These are phyloP conservation scores for Phycomyces nitens DNA, from an alignment of 192 early-diverging fungal genomes.

Conservation along the genomic window DNA sequence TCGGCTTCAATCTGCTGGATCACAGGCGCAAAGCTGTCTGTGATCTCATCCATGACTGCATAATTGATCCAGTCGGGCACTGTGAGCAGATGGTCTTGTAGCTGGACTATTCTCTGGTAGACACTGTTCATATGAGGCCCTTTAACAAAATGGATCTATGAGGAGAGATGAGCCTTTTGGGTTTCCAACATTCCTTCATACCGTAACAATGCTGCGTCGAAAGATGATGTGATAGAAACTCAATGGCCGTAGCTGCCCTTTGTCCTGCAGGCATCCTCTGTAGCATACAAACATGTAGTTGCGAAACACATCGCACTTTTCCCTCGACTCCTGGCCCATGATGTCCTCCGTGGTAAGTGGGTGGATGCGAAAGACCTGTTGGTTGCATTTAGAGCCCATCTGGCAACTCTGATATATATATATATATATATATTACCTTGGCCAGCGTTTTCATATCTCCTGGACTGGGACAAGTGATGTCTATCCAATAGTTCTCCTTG, in stretches of 20 bases:
- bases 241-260: constrained; percentile 58
- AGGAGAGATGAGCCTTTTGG: background rate
- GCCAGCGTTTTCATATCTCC: constrained; percentile 55
- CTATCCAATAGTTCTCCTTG: constrained; percentile 60
- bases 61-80: constrained; percentile 69
- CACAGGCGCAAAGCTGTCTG: constrained; percentile 66
- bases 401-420: too few relatives aligned
- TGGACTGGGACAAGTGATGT: constrained; percentile 49
- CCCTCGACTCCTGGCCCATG: constrained; percentile 73
- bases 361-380: constrained; percentile 65
- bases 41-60: constrained; percentile 73
- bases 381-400: too few relatives aligned
- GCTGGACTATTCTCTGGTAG: constrained; percentile 51
- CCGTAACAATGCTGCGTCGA: constrained; percentile 61
- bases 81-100: constrained; percentile 33
- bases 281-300: constrained; percentile 92
- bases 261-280: constrained; percentile 66
- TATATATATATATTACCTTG: constrained; percentile 36
- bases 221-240: constrained; percentile 68
- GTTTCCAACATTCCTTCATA: constrained; percentile 12
- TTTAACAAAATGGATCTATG: constrained; percentile 57
- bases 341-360: constrained; percentile 88
- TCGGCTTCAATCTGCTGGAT: constrained; percentile 66
- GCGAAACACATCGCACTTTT: constrained; percentile 86
- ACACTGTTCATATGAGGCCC: constrained; percentile 56